Evolutionary conservation across 805 yeast genomes (phyloP).

Genomic region (Wickerhamomyces canadensis): DNA sequence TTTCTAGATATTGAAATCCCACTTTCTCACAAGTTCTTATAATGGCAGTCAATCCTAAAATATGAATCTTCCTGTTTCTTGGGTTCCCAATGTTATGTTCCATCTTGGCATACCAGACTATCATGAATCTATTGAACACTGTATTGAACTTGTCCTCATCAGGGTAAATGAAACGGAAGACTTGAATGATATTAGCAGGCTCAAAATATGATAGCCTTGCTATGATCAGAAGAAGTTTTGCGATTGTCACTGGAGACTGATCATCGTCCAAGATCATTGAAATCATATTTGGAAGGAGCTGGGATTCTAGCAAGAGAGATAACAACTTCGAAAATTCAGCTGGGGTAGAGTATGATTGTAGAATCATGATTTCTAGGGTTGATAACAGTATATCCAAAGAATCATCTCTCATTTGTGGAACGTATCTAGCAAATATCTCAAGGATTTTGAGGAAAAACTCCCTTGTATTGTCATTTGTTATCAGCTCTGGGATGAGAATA

Average conservation of each 20-base stretch:
- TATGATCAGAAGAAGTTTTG: conserved; percentile 29
- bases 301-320: conserved; percentile 22
- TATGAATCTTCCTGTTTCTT: conserved; percentile 61
- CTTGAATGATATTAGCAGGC: conserved; percentile 24
- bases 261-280: conserved; percentile 25
- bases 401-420: conserved; percentile 66
- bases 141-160: conserved; percentile 22
- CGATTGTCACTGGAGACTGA: conserved; percentile 26
- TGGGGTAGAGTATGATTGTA: conserved; percentile 14
- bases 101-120: conserved; percentile 40
- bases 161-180: conserved; percentile 24
- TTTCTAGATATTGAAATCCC: conserved; percentile 26
- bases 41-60: conserved; percentile 55
- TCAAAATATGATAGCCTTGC: conserved; percentile 31
- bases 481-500: conserved; percentile 36
- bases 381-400: conserved; percentile 51
- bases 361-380: conserved; percentile 43
- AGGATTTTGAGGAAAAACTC: conserved; percentile 34
- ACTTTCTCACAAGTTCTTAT: conserved; percentile 31
- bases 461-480: conserved; percentile 33
- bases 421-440: conserved; percentile 44
- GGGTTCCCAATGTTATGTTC: conserved; percentile 63
- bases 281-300: conserved; percentile 23
- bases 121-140: conserved; percentile 25
- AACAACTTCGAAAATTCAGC: conserved; percentile 16